Conservation (phyloP, 192 early-diverging fungal species). For the Backusella sp. region DNA sequence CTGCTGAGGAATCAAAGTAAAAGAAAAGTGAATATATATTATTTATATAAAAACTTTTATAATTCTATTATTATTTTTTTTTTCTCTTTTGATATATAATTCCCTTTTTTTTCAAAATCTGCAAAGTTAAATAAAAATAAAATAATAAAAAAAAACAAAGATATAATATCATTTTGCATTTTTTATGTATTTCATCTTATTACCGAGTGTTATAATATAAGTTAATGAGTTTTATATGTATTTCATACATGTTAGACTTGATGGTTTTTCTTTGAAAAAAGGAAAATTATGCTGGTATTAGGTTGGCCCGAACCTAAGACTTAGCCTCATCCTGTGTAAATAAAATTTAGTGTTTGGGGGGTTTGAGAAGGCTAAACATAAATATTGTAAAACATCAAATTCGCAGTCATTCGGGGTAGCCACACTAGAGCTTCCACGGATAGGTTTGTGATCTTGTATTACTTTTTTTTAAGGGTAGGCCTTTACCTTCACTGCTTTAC, state of each 20-base stretch:
- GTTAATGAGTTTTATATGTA: no score
- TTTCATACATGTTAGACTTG: no score
- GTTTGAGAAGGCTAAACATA: neutral
- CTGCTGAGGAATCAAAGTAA: constrained; percentile 22
- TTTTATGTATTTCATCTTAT: neutral
- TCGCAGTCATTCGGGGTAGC: neutral
- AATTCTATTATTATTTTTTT: constrained; percentile 1
- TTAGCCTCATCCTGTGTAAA: neutral
- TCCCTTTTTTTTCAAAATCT: constrained; percentile 1
- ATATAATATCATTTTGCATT: neutral
- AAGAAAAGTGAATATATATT: constrained; percentile 9
- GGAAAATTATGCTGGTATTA: neutral
- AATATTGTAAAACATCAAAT: neutral
- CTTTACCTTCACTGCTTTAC: neutral
- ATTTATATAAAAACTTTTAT: neutral
- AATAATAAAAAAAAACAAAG: constrained; percentile 3
- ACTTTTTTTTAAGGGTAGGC: neutral
- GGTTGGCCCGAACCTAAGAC: neutral
- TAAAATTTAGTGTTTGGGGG: neutral
- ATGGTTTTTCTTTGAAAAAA: neutral
- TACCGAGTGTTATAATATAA: neutral
- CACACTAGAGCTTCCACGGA: neutral
- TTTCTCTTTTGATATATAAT: constrained; percentile 3
- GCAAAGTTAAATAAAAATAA: constrained; percentile 7
- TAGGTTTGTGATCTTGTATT: neutral